Base-by-base conservation (phyloP, 192 early-diverging fungal species). In the Coemansia sp. region DNA sequence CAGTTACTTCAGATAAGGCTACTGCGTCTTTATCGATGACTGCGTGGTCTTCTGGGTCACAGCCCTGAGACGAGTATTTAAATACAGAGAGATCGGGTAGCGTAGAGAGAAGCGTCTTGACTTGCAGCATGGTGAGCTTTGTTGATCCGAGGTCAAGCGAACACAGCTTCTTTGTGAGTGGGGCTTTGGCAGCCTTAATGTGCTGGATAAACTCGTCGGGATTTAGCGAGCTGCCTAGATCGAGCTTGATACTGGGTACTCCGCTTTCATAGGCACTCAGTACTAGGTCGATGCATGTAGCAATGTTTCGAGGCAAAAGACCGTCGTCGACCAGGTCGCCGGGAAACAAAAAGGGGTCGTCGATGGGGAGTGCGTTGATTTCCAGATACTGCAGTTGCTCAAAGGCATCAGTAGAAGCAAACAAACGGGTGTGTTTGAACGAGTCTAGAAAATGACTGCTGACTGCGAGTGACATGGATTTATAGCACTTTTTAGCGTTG, bases 401-500 rank as follows among this genome's bases (percentile, higher is more conserved):
- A 42, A 42, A 42, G 6, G 14, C 14, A 42, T 42, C 16, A 13
- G 0, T 27, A 20, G 3, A 1, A 4, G 5, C 4, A 48, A 56
- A 36, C 22, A 62, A 29, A 8, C 18, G 22, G 2, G 45, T 27
- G 6, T 35, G 14, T 42, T 24, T 30, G 22, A 53, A 55, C 3
- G 42, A 24, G 2, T 64, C 20, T 7, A 48, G 45, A 7, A 27
- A 36, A n/a, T 64, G 54, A 16, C 19, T 18, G 52, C 62, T 64
- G 28, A 56, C 54, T 22, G 36, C 62, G 10, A 64, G 32, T 6
- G 20, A 24, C 25, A 64, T n/a, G 0, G 36, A 27, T 36, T 64
- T 46, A 16, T 42, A 42, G 3, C 32, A 42, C 18, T 42, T 55
- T 2, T 16, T 47, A 3, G 52, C 39, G 6, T 30, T 45, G 11